Evolutionary conservation across 1,284 basidiomycete genomes (phyloP).

Genomic region (Laetiporus sulphureus): DNA sequence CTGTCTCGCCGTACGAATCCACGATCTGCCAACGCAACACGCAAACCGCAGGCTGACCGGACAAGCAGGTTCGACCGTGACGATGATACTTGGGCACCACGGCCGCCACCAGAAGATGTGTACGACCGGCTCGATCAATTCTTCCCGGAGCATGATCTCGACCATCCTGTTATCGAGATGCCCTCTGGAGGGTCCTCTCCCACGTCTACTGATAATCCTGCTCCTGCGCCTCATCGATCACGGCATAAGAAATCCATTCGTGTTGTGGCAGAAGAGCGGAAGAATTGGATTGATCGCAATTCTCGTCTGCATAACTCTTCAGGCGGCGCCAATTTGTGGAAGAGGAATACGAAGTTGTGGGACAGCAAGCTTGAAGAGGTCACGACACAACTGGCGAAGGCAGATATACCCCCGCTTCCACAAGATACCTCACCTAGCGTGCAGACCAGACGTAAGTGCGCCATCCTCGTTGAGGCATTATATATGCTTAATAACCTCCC

Average conservation of each 20-base stretch:
- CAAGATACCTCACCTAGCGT: conserved; percentile 49
- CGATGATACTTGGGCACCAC: conserved; percentile 73
- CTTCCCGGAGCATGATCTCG: conserved; percentile 95
- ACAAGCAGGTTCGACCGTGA: conserved; percentile 55
- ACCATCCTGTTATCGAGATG: conserved; percentile 91
- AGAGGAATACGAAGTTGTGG: conserved; percentile 94
- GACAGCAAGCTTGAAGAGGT: conserved; percentile 93
- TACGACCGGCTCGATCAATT: conserved; percentile 92
- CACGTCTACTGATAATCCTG: conserved; percentile 55
- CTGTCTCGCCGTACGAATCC: no score
- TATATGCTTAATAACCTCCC: no score
- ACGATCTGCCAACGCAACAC: no score
- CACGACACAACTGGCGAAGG: conserved; percentile 58
- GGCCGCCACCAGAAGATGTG: conserved; percentile 91
- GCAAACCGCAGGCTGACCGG: conserved; percentile 22
- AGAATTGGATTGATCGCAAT: conserved; percentile 58
- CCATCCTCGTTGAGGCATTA: no score
- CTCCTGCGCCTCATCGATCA: conserved; percentile 32
- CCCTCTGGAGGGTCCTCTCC: conserved; percentile 74
- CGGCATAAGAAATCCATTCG: conserved; percentile 86
- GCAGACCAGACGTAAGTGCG: conserved; percentile 55
- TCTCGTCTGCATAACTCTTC: conserved; percentile 43
- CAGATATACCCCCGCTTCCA: conserved; percentile 35
- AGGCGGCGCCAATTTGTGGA: conserved; percentile 53
- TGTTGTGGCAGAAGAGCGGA: conserved; percentile 81